Percentiles rank a stretch among this genome's conserved stretches.
Conservation (phyloP, 441 rosid genomes). For the Corymbia calophylla region DNA sequence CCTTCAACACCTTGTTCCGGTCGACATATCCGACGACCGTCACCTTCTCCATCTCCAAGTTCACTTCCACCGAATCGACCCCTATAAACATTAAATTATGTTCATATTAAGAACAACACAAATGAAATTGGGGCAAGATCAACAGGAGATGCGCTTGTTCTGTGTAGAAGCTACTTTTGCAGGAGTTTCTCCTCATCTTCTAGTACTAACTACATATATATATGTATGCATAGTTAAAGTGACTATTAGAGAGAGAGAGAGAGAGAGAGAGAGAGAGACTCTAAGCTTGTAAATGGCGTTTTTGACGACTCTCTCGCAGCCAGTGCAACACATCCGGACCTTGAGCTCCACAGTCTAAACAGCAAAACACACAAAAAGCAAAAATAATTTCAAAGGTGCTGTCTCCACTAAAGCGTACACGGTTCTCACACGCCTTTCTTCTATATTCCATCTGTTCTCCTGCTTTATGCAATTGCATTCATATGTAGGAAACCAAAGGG, state of each 20-base stretch:
- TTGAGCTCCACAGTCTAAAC: conserved; percentile 85
- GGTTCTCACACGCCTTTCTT: conserved; percentile 1
- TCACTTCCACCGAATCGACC: conserved; percentile 78
- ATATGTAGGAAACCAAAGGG: background rate
- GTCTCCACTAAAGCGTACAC: background rate
- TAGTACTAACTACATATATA: background rate
- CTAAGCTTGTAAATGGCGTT: conserved; percentile 78
- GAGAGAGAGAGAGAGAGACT: conserved; percentile 13
- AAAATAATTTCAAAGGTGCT: background rate
- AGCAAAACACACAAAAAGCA: background rate
- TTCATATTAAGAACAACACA: background rate
- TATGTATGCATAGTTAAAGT: background rate
- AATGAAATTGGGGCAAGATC: background rate
- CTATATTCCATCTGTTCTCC: conserved; percentile 7
- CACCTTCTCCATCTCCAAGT: conserved; percentile 72
- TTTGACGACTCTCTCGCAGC: conserved; percentile 87
- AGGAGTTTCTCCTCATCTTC: background rate
- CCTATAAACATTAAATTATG: conserved; percentile 25
- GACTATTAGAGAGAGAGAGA: background rate
- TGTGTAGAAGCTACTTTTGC: background rate
- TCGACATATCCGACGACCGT: conserved; percentile 85
- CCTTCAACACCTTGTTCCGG: conserved; percentile 79
- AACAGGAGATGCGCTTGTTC: background rate
- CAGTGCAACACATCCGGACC: conserved; percentile 94
- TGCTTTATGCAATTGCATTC: background rate